phyloP scores from a whole-genome alignment of 257 asterid species.

The Lavandula angustifolia region DNA sequence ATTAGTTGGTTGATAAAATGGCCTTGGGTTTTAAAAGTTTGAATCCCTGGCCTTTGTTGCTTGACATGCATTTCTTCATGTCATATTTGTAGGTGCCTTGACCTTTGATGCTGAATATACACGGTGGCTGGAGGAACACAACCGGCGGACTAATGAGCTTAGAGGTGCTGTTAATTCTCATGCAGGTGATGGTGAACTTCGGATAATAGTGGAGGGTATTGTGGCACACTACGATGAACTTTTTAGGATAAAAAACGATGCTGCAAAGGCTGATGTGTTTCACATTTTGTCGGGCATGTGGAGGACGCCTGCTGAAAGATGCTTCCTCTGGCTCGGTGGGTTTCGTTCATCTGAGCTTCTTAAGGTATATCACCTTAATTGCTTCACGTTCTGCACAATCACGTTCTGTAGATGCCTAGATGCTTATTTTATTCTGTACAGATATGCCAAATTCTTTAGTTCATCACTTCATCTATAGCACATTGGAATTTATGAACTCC shows the following conservation, averaged over 20 bases:
- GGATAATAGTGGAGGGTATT: conserved; percentile 75
- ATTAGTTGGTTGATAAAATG: not conserved
- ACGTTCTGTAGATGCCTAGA: not conserved
- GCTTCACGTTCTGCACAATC: not conserved
- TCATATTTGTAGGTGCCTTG: conserved; percentile 62
- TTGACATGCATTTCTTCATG: conserved; percentile 2
- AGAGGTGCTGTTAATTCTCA: conserved; percentile 89
- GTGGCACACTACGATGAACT: conserved; percentile 74
- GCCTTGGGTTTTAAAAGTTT: not conserved
- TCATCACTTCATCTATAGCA: not conserved
- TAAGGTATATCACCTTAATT: conserved; percentile 46
- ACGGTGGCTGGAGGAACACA: conserved; percentile 87
- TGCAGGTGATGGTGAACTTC: conserved; percentile 92
- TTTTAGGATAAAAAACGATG: conserved; percentile 78
- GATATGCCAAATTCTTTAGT: conserved; percentile 7
- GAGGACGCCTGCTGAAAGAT: conserved; percentile 92
- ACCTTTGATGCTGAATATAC: conserved; percentile 88
- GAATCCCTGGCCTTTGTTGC: conserved; percentile 14
- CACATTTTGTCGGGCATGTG: conserved; percentile 95
- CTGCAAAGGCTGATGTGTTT: conserved; percentile 81
- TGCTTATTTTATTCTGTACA: conserved; percentile 14
- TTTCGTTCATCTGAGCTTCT: conserved; percentile 85
- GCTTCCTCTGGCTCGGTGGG: conserved; percentile 97
- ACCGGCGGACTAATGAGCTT: conserved; percentile 67
- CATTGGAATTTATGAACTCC: not conserved